phyloP scores from a whole-genome alignment of 2,329 filamentous ascomycete genomes.

The Bipolaris gigantea region DNA sequence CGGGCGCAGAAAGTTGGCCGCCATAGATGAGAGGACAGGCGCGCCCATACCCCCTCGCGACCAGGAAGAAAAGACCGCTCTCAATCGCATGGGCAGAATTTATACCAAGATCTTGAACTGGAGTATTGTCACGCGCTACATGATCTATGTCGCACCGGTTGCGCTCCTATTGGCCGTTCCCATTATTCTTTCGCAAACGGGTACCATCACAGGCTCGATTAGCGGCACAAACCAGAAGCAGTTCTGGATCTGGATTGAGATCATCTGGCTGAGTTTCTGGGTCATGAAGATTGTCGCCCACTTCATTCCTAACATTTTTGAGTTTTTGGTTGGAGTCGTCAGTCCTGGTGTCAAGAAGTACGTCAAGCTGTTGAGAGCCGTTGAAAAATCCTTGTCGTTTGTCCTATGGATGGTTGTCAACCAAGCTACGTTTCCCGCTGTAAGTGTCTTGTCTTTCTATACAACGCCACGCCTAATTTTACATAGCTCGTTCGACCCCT shows the following conservation, averaged over 20 bases:
- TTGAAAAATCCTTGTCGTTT: conserved; percentile 64
- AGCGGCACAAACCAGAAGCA: conserved; percentile 60
- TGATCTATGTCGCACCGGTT: conserved; percentile 64
- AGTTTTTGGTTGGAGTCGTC: conserved; percentile 63
- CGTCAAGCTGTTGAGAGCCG: conserved; percentile 58
- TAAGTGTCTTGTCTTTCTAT: background rate
- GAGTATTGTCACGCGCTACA: conserved; percentile 64
- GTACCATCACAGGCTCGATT: conserved; percentile 46
- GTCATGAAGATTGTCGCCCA: conserved; percentile 62
- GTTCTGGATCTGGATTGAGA: conserved; percentile 68
- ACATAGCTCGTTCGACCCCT: conserved; percentile 20
- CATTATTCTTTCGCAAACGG: conserved; percentile 62
- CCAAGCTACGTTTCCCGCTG: conserved; percentile 61
- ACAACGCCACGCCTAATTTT: background rate
- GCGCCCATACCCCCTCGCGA: conserved; percentile 34
- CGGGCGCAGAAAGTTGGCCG: conserved; percentile 34
- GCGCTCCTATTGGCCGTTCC: conserved; percentile 62
- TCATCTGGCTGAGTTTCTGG: conserved; percentile 67
- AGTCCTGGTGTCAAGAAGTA: conserved; percentile 68
- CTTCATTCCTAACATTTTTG: conserved; percentile 62
- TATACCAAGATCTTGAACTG: conserved; percentile 65
- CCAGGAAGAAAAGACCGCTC: conserved; percentile 55
- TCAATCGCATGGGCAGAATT: conserved; percentile 62
- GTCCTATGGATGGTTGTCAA: conserved; percentile 63
- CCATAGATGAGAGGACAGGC: conserved; percentile 36